Evolutionary conservation across 1,284 basidiomycete species (phyloP).

Genomic region (Moesziomyces sp.): DNA sequence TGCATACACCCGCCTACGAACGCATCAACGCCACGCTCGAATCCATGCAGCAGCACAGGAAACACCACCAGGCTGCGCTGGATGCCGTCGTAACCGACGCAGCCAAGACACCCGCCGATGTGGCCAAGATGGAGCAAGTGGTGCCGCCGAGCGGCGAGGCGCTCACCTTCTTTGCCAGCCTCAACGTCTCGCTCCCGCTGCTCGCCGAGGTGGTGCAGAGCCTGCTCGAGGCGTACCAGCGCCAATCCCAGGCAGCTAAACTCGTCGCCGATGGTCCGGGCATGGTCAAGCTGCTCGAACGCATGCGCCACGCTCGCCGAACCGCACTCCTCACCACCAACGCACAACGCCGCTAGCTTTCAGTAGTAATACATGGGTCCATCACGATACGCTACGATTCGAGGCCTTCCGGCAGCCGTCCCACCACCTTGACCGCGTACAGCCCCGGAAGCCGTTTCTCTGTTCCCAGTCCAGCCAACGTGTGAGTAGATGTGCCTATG

Average conservation of each 20-base stretch:
- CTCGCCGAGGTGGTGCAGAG: conserved; percentile 90
- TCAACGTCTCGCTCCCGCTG: conserved; percentile 84
- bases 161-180: conserved; percentile 82
- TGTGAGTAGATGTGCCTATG: neutral
- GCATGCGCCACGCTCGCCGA: conserved; percentile 31
- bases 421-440: conserved; percentile 66
- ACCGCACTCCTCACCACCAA: neutral
- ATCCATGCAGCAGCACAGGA: conserved; percentile 6
- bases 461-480: conserved; percentile 1
- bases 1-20: conserved; percentile 38
- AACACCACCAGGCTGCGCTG: conserved; percentile 66
- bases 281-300: conserved; percentile 38
- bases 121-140: conserved; percentile 42
- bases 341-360: too few relatives aligned
- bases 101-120: conserved; percentile 12
- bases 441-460: conserved; percentile 65
- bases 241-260: conserved; percentile 64
- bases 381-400: conserved; percentile 12
- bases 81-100: conserved; percentile 31
- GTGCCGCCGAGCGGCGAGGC: conserved; percentile 70
- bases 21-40: conserved; percentile 23
- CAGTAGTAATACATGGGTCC: conserved; percentile 27
- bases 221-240: conserved; percentile 85
- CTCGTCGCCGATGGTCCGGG: conserved; percentile 21
- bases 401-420: conserved; percentile 56